These are phyloP conservation scores for Heritiera fomes DNA, from an alignment of 345 rosid genomes.

Conservation along the genomic window DNA sequence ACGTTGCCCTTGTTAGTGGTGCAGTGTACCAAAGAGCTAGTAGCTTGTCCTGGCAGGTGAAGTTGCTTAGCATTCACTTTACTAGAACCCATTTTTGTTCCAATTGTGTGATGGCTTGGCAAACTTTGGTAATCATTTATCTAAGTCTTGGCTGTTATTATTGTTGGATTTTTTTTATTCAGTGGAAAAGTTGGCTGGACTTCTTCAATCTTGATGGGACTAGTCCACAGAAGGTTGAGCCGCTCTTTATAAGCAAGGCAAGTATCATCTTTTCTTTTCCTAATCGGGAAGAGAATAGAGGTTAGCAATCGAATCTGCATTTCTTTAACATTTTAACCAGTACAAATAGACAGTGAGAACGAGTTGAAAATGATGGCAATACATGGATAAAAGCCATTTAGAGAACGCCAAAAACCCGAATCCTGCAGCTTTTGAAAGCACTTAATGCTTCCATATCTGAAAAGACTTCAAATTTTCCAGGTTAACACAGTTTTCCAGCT, in stretches of 20 bases:
- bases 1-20: constrained; percentile 74
- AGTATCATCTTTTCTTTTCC: background rate
- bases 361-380: background rate
- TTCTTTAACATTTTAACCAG: background rate
- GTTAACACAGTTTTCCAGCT: constrained; percentile 94
- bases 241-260: constrained; percentile 93
- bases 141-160: background rate
- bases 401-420: background rate
- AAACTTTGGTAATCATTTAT: background rate
- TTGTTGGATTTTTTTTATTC: constrained; percentile 6
- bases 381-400: background rate
- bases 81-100: background rate
- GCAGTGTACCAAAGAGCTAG: constrained; percentile 74
- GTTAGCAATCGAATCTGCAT: background rate
- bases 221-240: constrained; percentile 69
- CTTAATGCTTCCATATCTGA: background rate
- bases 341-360: background rate
- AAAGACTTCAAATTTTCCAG: constrained; percentile 36
- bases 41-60: constrained; percentile 79
- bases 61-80: constrained; percentile 14
- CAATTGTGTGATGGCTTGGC: background rate
- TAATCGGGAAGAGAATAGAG: background rate
- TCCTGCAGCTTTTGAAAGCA: background rate
- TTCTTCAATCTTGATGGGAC: constrained; percentile 84
- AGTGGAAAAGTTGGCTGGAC: constrained; percentile 80